Conservation (phyloP, 208 protist species). For the Blechomonas ayalai region DNA sequence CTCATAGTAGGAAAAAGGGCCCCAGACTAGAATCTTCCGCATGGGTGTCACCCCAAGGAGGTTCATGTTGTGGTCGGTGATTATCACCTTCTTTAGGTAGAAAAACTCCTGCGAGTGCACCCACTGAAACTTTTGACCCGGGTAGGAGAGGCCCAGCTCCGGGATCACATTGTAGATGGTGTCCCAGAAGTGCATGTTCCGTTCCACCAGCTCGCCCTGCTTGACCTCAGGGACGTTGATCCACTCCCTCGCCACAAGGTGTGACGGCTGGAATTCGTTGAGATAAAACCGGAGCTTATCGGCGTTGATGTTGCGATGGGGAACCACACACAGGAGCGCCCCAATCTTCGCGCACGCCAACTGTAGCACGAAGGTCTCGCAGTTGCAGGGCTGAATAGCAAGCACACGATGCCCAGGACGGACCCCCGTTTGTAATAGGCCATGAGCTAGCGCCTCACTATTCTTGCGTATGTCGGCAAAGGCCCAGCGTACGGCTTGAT, state of each 20-base stretch:
- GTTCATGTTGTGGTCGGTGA: slow-evolving; percentile 92
- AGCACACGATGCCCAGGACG: slow-evolving; percentile 81
- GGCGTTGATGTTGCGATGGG: slow-evolving; percentile 72
- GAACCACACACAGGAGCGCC: slow-evolving; percentile 75
- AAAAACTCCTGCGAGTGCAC: slow-evolving; percentile 91
- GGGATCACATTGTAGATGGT: slow-evolving; percentile 90
- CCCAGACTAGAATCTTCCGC: slow-evolving; percentile 87
- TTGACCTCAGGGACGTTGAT: slow-evolving; percentile 82
- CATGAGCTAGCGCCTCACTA: slow-evolving; percentile 88
- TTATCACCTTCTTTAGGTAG: slow-evolving; percentile 89
- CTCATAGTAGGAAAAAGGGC: slow-evolving; percentile 89
- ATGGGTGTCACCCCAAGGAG: slow-evolving; percentile 82
- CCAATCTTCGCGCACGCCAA: slow-evolving; percentile 86
- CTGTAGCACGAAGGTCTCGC: slow-evolving; percentile 87
- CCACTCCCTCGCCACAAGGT: slow-evolving; percentile 84
- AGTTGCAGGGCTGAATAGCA: slow-evolving; percentile 87
- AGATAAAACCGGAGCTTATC: slow-evolving; percentile 90
- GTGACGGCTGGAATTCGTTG: slow-evolving; percentile 87
- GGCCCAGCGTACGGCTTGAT: slow-evolving; percentile 89
- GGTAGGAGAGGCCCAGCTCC: slow-evolving; percentile 88
- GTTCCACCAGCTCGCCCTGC: slow-evolving; percentile 80
- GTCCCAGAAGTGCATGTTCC: slow-evolving; percentile 91
- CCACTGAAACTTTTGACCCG: slow-evolving; percentile 89
- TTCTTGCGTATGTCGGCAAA: slow-evolving; percentile 92
- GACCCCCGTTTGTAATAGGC: slow-evolving; percentile 83